Evolutionary conservation across 257 asterid species (phyloP).

Genomic region (Fraxinus anomala): DNA sequence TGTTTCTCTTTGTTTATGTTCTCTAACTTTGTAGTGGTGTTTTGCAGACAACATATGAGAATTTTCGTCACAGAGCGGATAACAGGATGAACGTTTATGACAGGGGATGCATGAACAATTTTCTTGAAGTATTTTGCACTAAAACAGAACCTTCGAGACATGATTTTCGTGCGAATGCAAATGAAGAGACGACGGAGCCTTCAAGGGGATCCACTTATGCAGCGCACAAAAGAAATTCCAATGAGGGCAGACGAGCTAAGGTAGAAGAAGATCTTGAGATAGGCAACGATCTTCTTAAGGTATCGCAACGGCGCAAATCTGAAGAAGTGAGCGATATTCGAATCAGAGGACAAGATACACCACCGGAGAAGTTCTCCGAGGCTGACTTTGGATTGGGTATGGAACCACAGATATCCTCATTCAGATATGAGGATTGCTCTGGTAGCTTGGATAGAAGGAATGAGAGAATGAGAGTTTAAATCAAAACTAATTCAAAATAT

Average conservation of each 20-base stretch:
- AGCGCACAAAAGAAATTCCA: slow-evolving; percentile 5
- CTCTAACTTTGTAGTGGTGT: not conserved
- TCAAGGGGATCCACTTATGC: slow-evolving; percentile 20
- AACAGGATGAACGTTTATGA: slow-evolving; percentile 39
- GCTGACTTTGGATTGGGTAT: not conserved
- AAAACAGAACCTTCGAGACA: slow-evolving; percentile 35
- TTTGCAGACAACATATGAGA: slow-evolving; percentile 71
- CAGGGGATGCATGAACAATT: slow-evolving; percentile 38
- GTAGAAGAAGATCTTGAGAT: slow-evolving; percentile 51
- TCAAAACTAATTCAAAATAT: not conserved
- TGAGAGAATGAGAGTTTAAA: not conserved
- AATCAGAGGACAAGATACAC: slow-evolving; percentile 17
- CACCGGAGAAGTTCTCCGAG: not conserved
- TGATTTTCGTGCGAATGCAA: slow-evolving; percentile 34
- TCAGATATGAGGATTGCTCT: slow-evolving; percentile 1
- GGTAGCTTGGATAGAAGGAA: not conserved
- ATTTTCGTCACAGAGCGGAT: slow-evolving; percentile 46
- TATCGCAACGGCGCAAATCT: slow-evolving; percentile 39
- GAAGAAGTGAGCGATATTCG: slow-evolving; percentile 29
- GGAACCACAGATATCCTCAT: not conserved
- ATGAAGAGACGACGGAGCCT: slow-evolving; percentile 29
- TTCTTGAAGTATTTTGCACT: slow-evolving; percentile 43
- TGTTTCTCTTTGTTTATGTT: not conserved
- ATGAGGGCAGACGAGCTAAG: slow-evolving; percentile 36
- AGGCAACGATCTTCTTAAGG: slow-evolving; percentile 44